phyloP scores from a whole-genome alignment of 73 alveolate species.

The Stentor coeruleus region DNA sequence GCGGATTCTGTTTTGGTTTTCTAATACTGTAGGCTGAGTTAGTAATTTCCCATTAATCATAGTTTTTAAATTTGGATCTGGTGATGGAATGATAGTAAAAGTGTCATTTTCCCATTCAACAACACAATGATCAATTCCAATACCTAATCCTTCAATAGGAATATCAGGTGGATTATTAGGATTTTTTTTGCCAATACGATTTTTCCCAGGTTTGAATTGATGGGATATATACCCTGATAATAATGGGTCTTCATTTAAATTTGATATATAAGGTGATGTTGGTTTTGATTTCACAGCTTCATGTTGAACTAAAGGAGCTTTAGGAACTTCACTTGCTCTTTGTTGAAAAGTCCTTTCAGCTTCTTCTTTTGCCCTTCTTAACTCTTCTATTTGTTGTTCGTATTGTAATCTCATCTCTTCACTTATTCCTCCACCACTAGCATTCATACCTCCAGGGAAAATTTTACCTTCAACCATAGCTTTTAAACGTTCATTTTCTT shows the following conservation, averaged over 20 bases:
- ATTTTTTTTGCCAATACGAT: slow-evolving; percentile 85
- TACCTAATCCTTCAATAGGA: slow-evolving; percentile 83
- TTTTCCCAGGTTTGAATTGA: slow-evolving; percentile 42
- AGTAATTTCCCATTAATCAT: slow-evolving; percentile 15
- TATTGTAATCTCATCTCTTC: slow-evolving; percentile 64
- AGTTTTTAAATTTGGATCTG: slow-evolving; percentile 33
- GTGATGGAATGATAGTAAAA: slow-evolving; percentile 38
- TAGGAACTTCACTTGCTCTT: slow-evolving; percentile 38
- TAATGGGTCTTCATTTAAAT: slow-evolving; percentile 92
- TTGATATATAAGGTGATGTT: slow-evolving; percentile 74
- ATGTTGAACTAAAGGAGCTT: slow-evolving; percentile 49
- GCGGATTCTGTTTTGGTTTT: slow-evolving; percentile 44
- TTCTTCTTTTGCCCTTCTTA: slow-evolving; percentile 40
- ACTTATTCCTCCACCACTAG: slow-evolving; percentile 36
- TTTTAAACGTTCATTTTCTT: slow-evolving; percentile 87
- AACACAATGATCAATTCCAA: slow-evolving; percentile 75
- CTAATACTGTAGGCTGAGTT: slow-evolving; percentile 1
- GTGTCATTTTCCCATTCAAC: slow-evolving; percentile 47
- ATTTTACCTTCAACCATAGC: slow-evolving; percentile 53
- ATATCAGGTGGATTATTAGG: slow-evolving; percentile 85
- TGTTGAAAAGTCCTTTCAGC: slow-evolving; percentile 54
- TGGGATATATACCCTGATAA: slow-evolving; percentile 76
- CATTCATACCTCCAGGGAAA: slow-evolving; percentile 33
- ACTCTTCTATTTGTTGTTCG: slow-evolving; percentile 62
- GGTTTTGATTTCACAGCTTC: slow-evolving; percentile 45